These are phyloP conservation scores for Pyrus communis DNA, from an alignment of 306 rosid species.

Conservation along the genomic window DNA sequence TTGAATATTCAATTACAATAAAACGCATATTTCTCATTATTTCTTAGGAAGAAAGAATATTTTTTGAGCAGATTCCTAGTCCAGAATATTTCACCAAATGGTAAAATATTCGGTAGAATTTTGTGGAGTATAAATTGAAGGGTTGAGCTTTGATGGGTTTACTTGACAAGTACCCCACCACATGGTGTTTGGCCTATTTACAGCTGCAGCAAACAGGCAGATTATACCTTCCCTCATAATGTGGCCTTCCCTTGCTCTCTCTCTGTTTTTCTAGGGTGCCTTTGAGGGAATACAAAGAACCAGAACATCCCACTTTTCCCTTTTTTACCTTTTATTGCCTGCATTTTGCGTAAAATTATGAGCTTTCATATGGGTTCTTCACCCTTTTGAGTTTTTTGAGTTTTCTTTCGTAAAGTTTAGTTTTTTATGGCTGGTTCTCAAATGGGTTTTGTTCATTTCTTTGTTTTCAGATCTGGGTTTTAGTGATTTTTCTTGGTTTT, in stretches of 20 bases:
- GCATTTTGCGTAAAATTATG: conserved; percentile 28
- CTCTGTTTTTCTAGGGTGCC: conserved; percentile 20
- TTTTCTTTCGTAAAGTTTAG: background rate
- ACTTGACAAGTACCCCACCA: conserved; percentile 43
- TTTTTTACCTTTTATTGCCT: conserved; percentile 25
- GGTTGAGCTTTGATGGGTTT: conserved; percentile 3
- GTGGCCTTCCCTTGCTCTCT: conserved; percentile 51
- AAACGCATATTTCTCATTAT: background rate
- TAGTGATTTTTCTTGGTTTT: conserved; percentile 13
- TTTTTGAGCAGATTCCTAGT: background rate
- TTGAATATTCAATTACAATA: background rate
- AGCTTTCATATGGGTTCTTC: conserved; percentile 29
- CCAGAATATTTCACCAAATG: background rate
- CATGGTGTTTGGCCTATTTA: conserved; percentile 39
- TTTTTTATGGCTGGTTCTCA: conserved; percentile 8
- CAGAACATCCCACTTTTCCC: conserved; percentile 11
- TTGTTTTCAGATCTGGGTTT: conserved; percentile 51
- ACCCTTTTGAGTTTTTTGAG: conserved; percentile 12
- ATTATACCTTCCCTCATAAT: conserved; percentile 74
- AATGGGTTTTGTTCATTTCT: conserved; percentile 30
- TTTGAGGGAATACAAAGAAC: conserved; percentile 22
- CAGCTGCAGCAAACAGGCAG: conserved; percentile 40
- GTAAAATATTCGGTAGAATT: background rate
- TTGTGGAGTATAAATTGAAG: conserved; percentile 10
- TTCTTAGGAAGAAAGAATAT: background rate